Conservation (phyloP, 495 filamentous ascomycete genomes). For the Penicillium riverlandense region DNA sequence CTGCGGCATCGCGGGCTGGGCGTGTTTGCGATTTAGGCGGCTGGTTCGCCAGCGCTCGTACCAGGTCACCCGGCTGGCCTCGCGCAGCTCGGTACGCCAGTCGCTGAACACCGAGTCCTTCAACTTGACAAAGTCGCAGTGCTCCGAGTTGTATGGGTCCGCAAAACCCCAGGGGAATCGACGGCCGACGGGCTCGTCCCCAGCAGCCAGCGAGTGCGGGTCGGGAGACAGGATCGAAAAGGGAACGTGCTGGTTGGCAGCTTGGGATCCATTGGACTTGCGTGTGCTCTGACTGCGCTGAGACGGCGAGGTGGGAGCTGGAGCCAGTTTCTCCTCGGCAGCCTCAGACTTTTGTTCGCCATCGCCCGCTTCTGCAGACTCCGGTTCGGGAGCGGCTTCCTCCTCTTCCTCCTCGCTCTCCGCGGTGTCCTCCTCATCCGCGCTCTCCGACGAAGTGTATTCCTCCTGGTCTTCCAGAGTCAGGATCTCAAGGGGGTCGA, state of each 20-base stretch:
- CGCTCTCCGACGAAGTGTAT: slow-evolving; percentile 51
- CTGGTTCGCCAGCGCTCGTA: slow-evolving; percentile 94
- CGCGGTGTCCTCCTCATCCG: slow-evolving; percentile 39
- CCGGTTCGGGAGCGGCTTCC: slow-evolving; percentile 1
- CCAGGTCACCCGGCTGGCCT: slow-evolving; percentile 87
- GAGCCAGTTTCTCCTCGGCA: background rate
- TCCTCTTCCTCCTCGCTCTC: slow-evolving; percentile 12
- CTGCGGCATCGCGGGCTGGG: slow-evolving; percentile 17
- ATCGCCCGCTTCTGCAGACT: slow-evolving; percentile 22
- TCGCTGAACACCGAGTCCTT: slow-evolving; percentile 90
- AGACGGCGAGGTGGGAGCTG: slow-evolving; percentile 14
- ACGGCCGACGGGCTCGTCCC: slow-evolving; percentile 55
- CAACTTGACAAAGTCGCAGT: slow-evolving; percentile 90
- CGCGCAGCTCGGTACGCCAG: slow-evolving; percentile 85
- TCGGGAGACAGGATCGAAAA: slow-evolving; percentile 94
- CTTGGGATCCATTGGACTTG: slow-evolving; percentile 14
- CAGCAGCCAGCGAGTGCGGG: slow-evolving; percentile 66
- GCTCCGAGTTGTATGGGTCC: slow-evolving; percentile 79
- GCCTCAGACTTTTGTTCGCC: slow-evolving; percentile 1
- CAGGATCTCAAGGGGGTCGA: slow-evolving; percentile 84
- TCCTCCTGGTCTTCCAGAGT: slow-evolving; percentile 69
- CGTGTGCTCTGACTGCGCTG: slow-evolving; percentile 19
- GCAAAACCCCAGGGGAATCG: slow-evolving; percentile 96
- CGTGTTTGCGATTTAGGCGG: slow-evolving; percentile 44
- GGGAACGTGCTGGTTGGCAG: slow-evolving; percentile 50